Base-by-base conservation (phyloP, 805 yeast genomes). In the Lachancea fermentati region DNA sequence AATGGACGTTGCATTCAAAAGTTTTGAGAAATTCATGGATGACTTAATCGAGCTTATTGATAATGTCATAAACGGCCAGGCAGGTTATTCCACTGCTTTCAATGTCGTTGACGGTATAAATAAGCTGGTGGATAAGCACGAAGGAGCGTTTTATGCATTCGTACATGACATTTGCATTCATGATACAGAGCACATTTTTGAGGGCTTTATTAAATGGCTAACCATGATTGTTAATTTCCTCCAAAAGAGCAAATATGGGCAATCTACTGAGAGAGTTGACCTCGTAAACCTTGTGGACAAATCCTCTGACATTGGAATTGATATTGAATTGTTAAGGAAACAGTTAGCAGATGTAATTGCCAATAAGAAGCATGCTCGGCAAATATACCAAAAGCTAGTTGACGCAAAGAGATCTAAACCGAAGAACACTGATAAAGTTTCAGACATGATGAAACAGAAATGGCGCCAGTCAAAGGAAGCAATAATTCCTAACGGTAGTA, bases 111-210 rank as follows among this genome's bases (percentile, higher is more conserved):
- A 59, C 19, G 71, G 74, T 32, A 74, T 91, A 30, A 75, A 83
- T 56, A 68, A 67, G 8, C 64, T 91, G 14, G 73, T 87, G 31
- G 78, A 79, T 32, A 75, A 76, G 19, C 95, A 89, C 58, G 85
- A 85, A 48, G 78, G 76, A 42, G 70, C 80, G 9, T 71, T 85
- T 35, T 85, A 85, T 68, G 67, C 67, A 39, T 93, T 91, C 54
- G 70, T 91, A 43, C 91, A 86, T 55, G 79, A 83, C 39, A 75
- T 88, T n/a, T 88, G 89, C 59, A 46, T 71, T n/a, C 78, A 84
- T 47, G 97, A 91, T 55, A 68, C 77, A 28, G 75, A 75, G 24
- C 75, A 79, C 4, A 64, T 91, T 4, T 91, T 91, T 63, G 77
- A 79, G 37, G 78, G 79, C 3, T 64, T 93, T 38, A 71, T 86